These are phyloP conservation scores for Rubroboletus pulcherrimus DNA, from an alignment of 768 basidiomycete genomes.

Conservation along the genomic window DNA sequence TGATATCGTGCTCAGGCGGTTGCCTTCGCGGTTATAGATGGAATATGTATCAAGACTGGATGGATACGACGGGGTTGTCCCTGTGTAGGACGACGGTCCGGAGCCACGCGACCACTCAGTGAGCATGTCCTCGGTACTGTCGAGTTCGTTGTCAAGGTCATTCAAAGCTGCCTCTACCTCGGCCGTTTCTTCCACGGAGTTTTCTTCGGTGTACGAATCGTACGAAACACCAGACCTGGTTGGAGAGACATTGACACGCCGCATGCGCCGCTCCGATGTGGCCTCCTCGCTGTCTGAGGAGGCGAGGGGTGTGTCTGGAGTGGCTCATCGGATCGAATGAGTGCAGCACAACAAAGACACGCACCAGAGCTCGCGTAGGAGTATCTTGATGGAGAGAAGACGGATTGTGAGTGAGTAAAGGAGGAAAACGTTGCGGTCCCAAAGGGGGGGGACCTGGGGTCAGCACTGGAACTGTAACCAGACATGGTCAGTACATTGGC, in stretches of 20 bases:
- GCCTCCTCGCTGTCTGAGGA: conserved; percentile 48
- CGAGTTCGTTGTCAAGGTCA: conserved; percentile 63
- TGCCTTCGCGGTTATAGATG: conserved; percentile 40
- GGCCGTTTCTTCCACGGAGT: conserved; percentile 42
- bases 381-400: conserved; percentile 57
- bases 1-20: conserved; percentile 68
- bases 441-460: conserved; percentile 58
- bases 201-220: conserved; percentile 58
- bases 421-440: conserved; percentile 58
- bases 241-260: conserved; percentile 55
- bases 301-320: conserved; percentile 41
- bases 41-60: conserved; percentile 38
- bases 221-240: conserved; percentile 35
- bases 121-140: conserved; percentile 61
- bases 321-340: conserved; percentile 2
- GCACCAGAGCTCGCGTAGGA: conserved; percentile 56
- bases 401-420: conserved; percentile 48
- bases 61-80: conserved; percentile 31
- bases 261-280: conserved; percentile 45
- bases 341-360: conserved; percentile 11
- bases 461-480: conserved; percentile 35
- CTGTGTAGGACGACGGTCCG: conserved; percentile 30
- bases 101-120: conserved; percentile 60
- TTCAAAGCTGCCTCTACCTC: conserved; percentile 69
- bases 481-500: conserved; percentile 40